Evolutionary conservation across 441 rosid species (phyloP).

Genomic region (Macaranga tanarius): DNA sequence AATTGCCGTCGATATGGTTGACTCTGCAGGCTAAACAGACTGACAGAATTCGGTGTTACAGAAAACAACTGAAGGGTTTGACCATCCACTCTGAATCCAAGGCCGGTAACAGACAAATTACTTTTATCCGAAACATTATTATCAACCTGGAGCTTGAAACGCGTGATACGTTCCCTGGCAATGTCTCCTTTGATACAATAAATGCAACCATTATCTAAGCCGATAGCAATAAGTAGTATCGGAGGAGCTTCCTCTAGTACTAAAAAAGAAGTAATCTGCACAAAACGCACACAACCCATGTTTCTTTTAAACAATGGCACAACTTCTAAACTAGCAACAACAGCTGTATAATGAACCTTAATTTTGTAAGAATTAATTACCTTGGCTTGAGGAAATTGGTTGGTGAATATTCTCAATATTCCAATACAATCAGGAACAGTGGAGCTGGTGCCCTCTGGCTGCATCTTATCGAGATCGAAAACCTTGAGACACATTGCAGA

Average conservation of each 20-base stretch:
- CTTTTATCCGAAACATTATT: slow-evolving; percentile 36
- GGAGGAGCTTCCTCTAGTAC: slow-evolving; percentile 98
- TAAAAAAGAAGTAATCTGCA: slow-evolving; percentile 89
- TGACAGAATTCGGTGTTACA: slow-evolving; percentile 72
- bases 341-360: background rate
- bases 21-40: slow-evolving; percentile 65
- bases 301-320: background rate
- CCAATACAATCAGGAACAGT: slow-evolving; percentile 80
- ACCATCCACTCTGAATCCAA: slow-evolving; percentile 91
- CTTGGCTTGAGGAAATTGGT: slow-evolving; percentile 92
- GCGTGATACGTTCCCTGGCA: slow-evolving; percentile 86
- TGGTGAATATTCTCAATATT: slow-evolving; percentile 81
- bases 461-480: slow-evolving; percentile 85
- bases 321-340: background rate
- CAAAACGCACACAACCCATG: slow-evolving; percentile 10
- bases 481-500: slow-evolving; percentile 89
- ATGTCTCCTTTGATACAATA: slow-evolving; percentile 97
- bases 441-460: slow-evolving; percentile 72
- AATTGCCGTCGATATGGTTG: slow-evolving; percentile 82
- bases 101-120: slow-evolving; percentile 57
- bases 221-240: slow-evolving; percentile 81
- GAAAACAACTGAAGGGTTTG: slow-evolving; percentile 81
- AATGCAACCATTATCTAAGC: slow-evolving; percentile 77
- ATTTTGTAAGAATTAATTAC: slow-evolving; percentile 30
- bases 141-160: slow-evolving; percentile 82